phyloP scores from a whole-genome alignment of 371 early-diverging fungal species.

The Nematocida displodere region DNA sequence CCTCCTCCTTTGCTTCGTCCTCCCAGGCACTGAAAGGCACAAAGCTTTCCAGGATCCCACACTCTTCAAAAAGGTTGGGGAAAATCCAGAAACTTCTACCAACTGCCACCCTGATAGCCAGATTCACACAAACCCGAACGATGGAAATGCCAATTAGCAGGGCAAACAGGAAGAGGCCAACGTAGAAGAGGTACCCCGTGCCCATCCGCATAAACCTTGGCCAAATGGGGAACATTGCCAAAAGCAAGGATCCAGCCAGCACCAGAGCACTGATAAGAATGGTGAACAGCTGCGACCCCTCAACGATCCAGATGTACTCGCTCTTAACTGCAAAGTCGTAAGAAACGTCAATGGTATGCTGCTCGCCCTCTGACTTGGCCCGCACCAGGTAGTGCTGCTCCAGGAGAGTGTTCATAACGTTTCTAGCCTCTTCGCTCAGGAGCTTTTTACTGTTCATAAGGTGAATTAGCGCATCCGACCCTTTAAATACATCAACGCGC shows the following conservation, averaged over 20 bases:
- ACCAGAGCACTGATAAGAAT: constrained; percentile 73
- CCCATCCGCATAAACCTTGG: constrained; percentile 73
- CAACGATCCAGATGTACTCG: constrained; percentile 82
- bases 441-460: constrained; percentile 38
- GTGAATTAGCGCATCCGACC: constrained; percentile 42
- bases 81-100: constrained; percentile 94
- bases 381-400: constrained; percentile 53
- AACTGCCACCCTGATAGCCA: constrained; percentile 69
- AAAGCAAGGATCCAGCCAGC: constrained; percentile 73
- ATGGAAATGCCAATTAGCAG: constrained; percentile 80
- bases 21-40: constrained; percentile 83
- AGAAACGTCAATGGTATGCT: constrained; percentile 43
- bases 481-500: constrained; percentile 57
- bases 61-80: constrained; percentile 95
- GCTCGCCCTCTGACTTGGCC: constrained; percentile 34
- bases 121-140: constrained; percentile 77
- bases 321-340: constrained; percentile 52
- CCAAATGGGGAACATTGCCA: constrained; percentile 95
- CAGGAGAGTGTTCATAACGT: constrained; percentile 51
- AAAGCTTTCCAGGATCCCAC: constrained; percentile 90
- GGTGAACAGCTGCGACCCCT: constrained; percentile 73
- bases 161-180: constrained; percentile 70
- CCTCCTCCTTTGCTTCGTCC: constrained; percentile 31
- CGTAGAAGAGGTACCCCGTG: constrained; percentile 76
- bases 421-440: constrained; percentile 22